Conservation (phyloP, 106 monocot species). For the Allium fistulosum region DNA sequence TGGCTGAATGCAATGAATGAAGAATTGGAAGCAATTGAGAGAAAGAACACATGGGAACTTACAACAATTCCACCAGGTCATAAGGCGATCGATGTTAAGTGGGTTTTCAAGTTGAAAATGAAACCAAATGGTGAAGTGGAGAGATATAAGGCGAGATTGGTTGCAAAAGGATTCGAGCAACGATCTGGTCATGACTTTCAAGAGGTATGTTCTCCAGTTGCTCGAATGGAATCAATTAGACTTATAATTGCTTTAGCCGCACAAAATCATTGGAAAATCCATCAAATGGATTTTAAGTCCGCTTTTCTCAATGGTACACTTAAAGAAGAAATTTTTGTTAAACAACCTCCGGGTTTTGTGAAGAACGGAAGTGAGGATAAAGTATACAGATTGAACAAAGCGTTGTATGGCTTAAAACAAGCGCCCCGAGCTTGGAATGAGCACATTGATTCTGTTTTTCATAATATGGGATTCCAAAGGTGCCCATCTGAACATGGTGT, state of each 20-base stretch:
- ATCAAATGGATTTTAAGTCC: neutral
- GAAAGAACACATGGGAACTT: neutral
- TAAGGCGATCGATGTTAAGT: neutral
- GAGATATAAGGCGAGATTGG: neutral
- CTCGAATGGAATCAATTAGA: neutral
- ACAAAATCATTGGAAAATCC: neutral
- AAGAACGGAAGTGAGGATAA: neutral
- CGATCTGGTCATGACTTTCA: neutral
- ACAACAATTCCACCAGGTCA: neutral
- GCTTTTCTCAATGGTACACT: neutral
- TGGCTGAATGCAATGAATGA: neutral
- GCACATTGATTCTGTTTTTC: neutral
- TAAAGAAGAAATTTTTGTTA: neutral
- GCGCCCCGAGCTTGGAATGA: neutral
- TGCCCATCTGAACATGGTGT: neutral
- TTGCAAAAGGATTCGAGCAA: neutral
- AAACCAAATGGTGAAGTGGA: neutral
- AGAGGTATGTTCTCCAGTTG: constrained; percentile 2
- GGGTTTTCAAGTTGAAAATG: neutral
- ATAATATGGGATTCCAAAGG: neutral
- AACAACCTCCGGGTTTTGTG: neutral
- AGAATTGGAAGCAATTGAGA: neutral
- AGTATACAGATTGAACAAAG: neutral
- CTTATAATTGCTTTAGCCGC: neutral
- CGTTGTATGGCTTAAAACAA: neutral